Evolutionary conservation across 192 early-diverging fungal genomes (phyloP).

Genomic region (Lunasporangiospora selenospora): DNA sequence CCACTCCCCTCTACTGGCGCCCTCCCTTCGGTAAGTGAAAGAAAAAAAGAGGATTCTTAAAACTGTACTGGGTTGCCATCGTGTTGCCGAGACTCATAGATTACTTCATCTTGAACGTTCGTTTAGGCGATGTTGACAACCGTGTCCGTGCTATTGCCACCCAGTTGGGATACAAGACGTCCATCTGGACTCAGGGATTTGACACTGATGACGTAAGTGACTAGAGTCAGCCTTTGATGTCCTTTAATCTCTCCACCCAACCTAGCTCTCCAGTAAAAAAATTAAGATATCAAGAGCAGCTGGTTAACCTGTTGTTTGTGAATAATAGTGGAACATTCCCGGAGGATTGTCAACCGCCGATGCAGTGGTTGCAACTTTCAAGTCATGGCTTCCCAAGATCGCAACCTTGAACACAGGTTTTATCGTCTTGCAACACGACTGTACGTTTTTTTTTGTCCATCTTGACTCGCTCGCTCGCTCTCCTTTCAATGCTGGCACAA

Average conservation of each 20-base stretch:
- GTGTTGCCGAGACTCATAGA: too few species aligned
- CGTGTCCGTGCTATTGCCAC: constrained; percentile 61
- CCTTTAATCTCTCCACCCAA: too few species aligned
- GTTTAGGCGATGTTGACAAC: constrained; percentile 67
- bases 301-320: too few species aligned
- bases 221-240: too few species aligned
- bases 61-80: not conserved
- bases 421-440: constrained; percentile 61
- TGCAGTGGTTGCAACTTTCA: constrained; percentile 42
- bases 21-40: constrained; percentile 55
- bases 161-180: constrained; percentile 53
- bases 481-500: too few species aligned
- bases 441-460: constrained; percentile 3
- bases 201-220: constrained; percentile 48
- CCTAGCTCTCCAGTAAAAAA: too few species aligned
- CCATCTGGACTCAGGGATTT: constrained; percentile 48
- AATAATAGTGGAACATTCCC: constrained; percentile 49
- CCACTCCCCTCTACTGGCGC: constrained; percentile 60
- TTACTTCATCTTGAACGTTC: too few species aligned
- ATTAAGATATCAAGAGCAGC: too few species aligned
- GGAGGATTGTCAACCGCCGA: constrained; percentile 16
- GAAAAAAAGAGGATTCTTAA: not conserved
- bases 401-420: constrained; percentile 53
- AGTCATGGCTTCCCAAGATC: constrained; percentile 52
- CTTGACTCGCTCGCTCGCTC: too few species aligned